phyloP scores from a whole-genome alignment of 2,329 filamentous ascomycete genomes.

The Alternaria ventricosa region DNA sequence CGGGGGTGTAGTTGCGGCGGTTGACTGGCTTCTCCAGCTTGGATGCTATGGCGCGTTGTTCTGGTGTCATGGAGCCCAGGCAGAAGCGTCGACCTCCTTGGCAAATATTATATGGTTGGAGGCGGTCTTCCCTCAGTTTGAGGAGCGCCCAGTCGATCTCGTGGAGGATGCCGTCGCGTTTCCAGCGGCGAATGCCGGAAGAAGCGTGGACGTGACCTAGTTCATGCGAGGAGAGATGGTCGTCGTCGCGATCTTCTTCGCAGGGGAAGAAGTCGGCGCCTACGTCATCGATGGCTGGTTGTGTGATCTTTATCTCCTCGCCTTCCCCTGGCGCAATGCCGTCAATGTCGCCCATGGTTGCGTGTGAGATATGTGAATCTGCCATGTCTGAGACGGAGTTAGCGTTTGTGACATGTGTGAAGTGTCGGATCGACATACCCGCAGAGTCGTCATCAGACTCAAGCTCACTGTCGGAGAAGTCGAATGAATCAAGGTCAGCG shows the following conservation, averaged over 20 bases:
- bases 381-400: constrained; percentile 21
- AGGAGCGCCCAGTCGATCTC: constrained; percentile 97
- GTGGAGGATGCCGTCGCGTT: constrained; percentile 74
- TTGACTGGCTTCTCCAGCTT: constrained; percentile 46
- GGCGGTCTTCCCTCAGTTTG: constrained; percentile 73
- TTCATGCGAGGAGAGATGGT: constrained; percentile 79
- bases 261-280: constrained; percentile 81
- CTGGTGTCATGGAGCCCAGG: constrained; percentile 29
- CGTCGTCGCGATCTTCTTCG: constrained; percentile 75
- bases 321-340: constrained; percentile 78
- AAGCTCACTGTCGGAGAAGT: constrained; percentile 66
- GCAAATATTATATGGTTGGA: constrained; percentile 76
- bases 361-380: constrained; percentile 37
- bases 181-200: constrained; percentile 82
- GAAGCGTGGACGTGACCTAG: constrained; percentile 88
- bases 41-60: constrained; percentile 38
- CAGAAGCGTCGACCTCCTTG: constrained; percentile 57
- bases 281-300: constrained; percentile 89
- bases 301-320: constrained; percentile 81
- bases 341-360: constrained; percentile 69
- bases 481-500: constrained; percentile 45
- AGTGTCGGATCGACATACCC: constrained; percentile 14
- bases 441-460: constrained; percentile 42
- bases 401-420: neutral
- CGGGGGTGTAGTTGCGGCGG: constrained; percentile 41